A percentile compares a stretch with the other conserved stretches of the same genome.
Conservation (phyloP, 352 stramenopile genomes). For the Phytophthora rubi region DNA sequence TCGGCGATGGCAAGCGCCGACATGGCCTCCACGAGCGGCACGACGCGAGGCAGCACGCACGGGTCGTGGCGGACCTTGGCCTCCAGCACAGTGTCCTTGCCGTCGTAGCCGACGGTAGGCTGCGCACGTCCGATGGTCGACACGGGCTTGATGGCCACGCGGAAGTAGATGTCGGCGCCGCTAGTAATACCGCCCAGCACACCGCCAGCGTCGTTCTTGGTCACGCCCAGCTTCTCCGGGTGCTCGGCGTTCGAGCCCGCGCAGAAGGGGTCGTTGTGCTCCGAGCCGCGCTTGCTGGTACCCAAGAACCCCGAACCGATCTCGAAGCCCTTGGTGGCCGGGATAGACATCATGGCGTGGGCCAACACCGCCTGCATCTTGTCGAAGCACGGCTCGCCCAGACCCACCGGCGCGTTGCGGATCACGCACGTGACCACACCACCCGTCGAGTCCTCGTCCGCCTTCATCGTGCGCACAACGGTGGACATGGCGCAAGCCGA, state of each 20-base stretch:
- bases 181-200: conserved; percentile 99
- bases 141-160: conserved; percentile 99
- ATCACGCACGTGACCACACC: conserved; percentile 98
- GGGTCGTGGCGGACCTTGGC: conserved; percentile 98
- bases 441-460: conserved; percentile 90
- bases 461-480: conserved; percentile 93
- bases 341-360: conserved; percentile 99
- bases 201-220: conserved; percentile 92
- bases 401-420: conserved; percentile 95
- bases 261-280: conserved; percentile 99
- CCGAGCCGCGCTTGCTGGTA: conserved; percentile 95
- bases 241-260: conserved; percentile 40
- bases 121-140: conserved; percentile 98
- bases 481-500: conserved; percentile 96
- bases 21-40: conserved; percentile 99
- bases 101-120: conserved; percentile 94
- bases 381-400: conserved; percentile 99
- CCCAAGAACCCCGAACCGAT: conserved; percentile 96
- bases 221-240: conserved; percentile 72
- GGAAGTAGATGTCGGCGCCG: conserved; percentile 98
- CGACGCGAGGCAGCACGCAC: conserved; percentile 96
- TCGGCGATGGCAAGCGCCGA: conserved; percentile 96
- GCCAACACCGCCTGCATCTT: conserved; percentile 98
- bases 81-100: conserved; percentile 94
- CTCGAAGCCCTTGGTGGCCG: conserved; percentile 99